phyloP scores from a whole-genome alignment of 1,139 yeast species.

The Magnusiomyces paraingens region DNA sequence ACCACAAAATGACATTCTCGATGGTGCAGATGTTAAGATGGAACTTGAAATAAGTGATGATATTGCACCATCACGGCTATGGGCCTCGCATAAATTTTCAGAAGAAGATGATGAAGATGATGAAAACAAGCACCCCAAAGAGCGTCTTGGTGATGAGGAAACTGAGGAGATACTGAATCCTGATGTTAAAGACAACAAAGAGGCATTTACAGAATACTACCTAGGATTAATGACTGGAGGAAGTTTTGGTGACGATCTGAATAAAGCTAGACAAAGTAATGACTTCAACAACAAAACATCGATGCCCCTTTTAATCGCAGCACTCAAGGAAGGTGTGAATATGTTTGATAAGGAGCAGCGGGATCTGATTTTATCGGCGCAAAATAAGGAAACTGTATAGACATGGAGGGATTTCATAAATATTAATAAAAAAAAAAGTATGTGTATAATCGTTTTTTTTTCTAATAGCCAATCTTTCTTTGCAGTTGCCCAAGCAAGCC shows the following conservation, averaged over 20 bases:
- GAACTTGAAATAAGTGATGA: constrained; percentile 12
- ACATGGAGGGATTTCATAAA: too few relatives aligned
- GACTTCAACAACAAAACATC: constrained; percentile 31
- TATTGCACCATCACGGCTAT: neutral
- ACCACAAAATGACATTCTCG: neutral
- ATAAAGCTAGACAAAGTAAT: constrained; percentile 32
- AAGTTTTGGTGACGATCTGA: constrained; percentile 36
- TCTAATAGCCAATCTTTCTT: neutral
- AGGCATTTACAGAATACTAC: constrained; percentile 30
- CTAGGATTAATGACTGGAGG: constrained; percentile 30
- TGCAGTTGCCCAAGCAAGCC: constrained; percentile 22
- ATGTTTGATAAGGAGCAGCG: constrained; percentile 33
- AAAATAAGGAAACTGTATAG: neutral
- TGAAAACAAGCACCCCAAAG: constrained; percentile 10
- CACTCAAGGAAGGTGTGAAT: constrained; percentile 36
- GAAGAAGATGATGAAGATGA: constrained; percentile 3
- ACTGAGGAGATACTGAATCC: constrained; percentile 2
- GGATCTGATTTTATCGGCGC: constrained; percentile 18
- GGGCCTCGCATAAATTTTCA: neutral
- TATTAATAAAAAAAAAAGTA: too few relatives aligned
- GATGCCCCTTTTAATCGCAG: constrained; percentile 31
- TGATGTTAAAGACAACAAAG: constrained; percentile 14
- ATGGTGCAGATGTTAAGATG: constrained; percentile 9
- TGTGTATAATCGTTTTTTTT: neutral
- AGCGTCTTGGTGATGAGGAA: constrained; percentile 10